A percentile compares a stretch with the other conserved stretches of the same genome.
These are phyloP conservation scores for Avena atlantica DNA, from an alignment of 176 grass and related monocot species.

Conservation along the genomic window DNA sequence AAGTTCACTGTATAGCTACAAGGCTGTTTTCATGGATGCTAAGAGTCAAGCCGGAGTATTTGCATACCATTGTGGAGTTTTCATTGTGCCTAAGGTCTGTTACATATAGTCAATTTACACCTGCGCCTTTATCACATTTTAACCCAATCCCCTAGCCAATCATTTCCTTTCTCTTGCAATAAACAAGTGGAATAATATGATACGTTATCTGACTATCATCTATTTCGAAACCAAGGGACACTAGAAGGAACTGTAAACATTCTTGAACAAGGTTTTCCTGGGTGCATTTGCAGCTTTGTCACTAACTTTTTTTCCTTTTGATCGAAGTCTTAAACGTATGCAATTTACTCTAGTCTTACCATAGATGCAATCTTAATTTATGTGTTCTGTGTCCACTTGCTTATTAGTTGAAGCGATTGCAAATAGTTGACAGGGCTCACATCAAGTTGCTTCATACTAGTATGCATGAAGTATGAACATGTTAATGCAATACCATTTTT, in stretches of 20 bases:
- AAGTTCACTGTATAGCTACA: constrained; percentile 75
- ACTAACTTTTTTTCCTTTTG: not conserved
- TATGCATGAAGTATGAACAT: not conserved
- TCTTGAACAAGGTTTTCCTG: not conserved
- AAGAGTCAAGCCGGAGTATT: constrained; percentile 67
- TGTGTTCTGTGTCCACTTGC: constrained; percentile 10
- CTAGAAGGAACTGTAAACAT: constrained; percentile 5
- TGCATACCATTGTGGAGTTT: constrained; percentile 82
- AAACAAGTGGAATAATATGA: constrained; percentile 11
- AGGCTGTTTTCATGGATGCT: constrained; percentile 82
- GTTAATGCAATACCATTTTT: not conserved
- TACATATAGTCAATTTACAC: constrained; percentile 26
- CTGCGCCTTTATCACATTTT: not conserved
- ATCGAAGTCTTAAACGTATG: constrained; percentile 20
- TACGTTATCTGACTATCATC: not conserved
- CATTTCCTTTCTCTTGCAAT: constrained; percentile 2
- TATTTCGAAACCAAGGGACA: not conserved
- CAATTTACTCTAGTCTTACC: constrained; percentile 15
- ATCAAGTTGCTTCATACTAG: constrained; percentile 4
- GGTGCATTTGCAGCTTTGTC: not conserved
- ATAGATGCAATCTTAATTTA: not conserved
- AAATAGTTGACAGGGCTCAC: not conserved
- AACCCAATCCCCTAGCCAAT: not conserved
- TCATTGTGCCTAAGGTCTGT: constrained; percentile 93
- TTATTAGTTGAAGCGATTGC: not conserved